These are phyloP conservation scores for Eucalyptus camaldulensis DNA, from an alignment of 345 rosid genomes.

Conservation along the genomic window DNA sequence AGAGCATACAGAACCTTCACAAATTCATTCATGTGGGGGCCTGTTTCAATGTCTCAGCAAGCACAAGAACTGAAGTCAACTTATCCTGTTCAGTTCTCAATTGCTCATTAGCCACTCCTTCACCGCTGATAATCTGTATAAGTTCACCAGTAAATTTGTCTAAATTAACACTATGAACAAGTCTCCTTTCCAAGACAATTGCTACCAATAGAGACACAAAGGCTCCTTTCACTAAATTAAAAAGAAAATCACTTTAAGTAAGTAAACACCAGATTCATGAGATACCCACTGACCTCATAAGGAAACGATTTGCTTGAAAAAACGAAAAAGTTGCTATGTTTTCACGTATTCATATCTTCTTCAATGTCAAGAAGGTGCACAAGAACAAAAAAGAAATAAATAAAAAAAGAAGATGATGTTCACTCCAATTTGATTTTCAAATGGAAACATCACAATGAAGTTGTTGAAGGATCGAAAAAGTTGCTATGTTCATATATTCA, in stretches of 20 bases:
- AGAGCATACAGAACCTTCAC: constrained; percentile 75
- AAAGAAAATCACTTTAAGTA: neutral
- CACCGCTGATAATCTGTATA: constrained; percentile 49
- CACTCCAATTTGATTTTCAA: neutral
- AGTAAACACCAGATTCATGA: neutral
- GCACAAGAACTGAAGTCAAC: constrained; percentile 63
- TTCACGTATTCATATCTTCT: neutral
- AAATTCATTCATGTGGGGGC: constrained; percentile 62
- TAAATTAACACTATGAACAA: constrained; percentile 35
- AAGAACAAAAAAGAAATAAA: neutral
- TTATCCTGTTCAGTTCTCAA: constrained; percentile 48
- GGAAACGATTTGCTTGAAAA: neutral
- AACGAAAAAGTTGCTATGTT: neutral
- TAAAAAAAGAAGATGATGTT: neutral
- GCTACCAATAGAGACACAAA: constrained; percentile 62
- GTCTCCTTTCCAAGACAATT: constrained; percentile 77
- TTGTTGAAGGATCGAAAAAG: neutral
- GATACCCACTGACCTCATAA: neutral
- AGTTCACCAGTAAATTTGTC: constrained; percentile 33
- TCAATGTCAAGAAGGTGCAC: neutral
- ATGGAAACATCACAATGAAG: neutral
- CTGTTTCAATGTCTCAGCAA: constrained; percentile 81
- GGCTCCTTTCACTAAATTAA: constrained; percentile 33
- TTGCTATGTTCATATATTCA: neutral
- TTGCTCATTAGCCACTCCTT: constrained; percentile 63